phyloP scores from a whole-genome alignment of 179 eudicot genomes.

The Vitellaria paradoxa region DNA sequence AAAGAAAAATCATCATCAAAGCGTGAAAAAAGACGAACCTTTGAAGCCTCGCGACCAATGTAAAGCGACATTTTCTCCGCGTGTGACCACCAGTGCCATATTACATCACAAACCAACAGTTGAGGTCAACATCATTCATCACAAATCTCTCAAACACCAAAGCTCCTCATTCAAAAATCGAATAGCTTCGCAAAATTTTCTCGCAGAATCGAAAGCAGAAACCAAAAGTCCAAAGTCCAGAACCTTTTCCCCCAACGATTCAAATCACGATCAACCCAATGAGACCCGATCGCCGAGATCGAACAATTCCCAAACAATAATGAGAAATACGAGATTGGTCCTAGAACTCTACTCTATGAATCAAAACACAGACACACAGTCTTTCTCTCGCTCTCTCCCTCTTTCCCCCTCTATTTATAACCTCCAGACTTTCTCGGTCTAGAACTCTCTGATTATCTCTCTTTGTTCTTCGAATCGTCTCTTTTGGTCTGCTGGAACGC shows the following conservation, averaged over 20 bases:
- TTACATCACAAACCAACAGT: conserved; percentile 44
- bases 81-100: conserved; percentile 41
- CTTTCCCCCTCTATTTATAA: background rate
- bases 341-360: background rate
- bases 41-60: conserved; percentile 95
- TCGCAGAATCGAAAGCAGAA: background rate
- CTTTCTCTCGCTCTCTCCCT: too few relatives aligned
- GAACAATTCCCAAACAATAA: background rate
- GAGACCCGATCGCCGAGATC: conserved; percentile 6
- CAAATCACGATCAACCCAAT: conserved; percentile 1
- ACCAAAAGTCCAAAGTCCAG: background rate
- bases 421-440: conserved; percentile 2
- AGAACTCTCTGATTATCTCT: background rate
- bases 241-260: background rate
- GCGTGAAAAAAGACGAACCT: conserved; percentile 46
- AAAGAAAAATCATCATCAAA: background rate
- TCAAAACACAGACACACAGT: too few relatives aligned
- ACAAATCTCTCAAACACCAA: conserved; percentile 13
- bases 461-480: conserved; percentile 30
- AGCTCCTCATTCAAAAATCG: background rate
- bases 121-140: conserved; percentile 34
- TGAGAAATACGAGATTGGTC: background rate
- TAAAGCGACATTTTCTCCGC: conserved; percentile 72
- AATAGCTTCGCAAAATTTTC: background rate
- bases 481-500: conserved; percentile 67